Evolutionary conservation across 805 yeast species (phyloP).

Genomic region (Ogataea nitratoaversa): DNA sequence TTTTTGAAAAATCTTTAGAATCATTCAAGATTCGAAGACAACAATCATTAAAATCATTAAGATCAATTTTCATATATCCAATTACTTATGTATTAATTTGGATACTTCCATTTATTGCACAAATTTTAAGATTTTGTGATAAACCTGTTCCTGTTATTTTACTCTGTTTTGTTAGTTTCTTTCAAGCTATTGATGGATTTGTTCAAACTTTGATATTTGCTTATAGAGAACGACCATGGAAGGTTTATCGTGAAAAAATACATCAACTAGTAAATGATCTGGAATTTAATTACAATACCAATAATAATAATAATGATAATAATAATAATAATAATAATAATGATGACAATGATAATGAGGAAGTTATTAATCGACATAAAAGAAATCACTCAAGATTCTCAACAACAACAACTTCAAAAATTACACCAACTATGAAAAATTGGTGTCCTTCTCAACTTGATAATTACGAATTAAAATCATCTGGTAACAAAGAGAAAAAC

Average conservation of each 20-base stretch:
- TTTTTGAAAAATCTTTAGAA: slow-evolving; percentile 12
- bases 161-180: slow-evolving; percentile 8
- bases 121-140: slow-evolving; percentile 9
- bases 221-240: slow-evolving; percentile 21
- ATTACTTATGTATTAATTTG: slow-evolving; percentile 13
- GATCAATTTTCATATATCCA: slow-evolving; percentile 18
- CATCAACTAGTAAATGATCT: background rate
- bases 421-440: too few species aligned
- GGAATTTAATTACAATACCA: background rate
- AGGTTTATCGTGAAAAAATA: slow-evolving; percentile 2
- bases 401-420: too few species aligned
- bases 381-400: too few species aligned
- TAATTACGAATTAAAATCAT: too few species aligned
- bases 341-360: background rate
- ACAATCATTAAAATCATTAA: slow-evolving; percentile 14
- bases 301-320: background rate
- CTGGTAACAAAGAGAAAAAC: too few species aligned
- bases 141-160: slow-evolving; percentile 5
- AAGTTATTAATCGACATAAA: background rate
- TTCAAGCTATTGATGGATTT: slow-evolving; percentile 18
- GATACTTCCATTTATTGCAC: slow-evolving; percentile 14
- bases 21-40: slow-evolving; percentile 16
- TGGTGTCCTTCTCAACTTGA: background rate
- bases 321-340: background rate
- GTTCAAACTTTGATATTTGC: slow-evolving; percentile 17